These are phyloP conservation scores for Aspergillus wentii DNA, from an alignment of 495 filamentous ascomycete species.

Conservation along the genomic window DNA sequence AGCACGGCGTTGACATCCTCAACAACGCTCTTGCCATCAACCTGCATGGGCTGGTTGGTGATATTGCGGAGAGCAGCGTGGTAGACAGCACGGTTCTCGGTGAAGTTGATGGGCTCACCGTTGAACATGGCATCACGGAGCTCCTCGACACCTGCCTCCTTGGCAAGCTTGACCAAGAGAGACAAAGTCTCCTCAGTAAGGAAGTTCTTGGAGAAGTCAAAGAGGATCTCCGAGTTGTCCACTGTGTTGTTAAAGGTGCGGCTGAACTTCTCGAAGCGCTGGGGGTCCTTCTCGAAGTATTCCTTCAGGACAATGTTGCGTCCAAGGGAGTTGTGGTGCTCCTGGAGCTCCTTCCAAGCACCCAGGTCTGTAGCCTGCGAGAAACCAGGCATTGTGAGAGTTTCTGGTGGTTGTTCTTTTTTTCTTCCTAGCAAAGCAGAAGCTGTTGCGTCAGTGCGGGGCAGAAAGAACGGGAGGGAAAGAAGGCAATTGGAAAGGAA, in stretches of 20 bases:
- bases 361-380: slow-evolving; percentile 73
- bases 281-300: slow-evolving; percentile 80
- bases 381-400: slow-evolving; percentile 51
- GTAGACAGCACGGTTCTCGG: slow-evolving; percentile 93
- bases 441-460: slow-evolving; percentile 31
- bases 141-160: slow-evolving; percentile 85
- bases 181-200: slow-evolving; percentile 87
- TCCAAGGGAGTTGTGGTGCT: slow-evolving; percentile 78
- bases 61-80: slow-evolving; percentile 91
- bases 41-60: slow-evolving; percentile 78
- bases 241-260: slow-evolving; percentile 75
- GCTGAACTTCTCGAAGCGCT: slow-evolving; percentile 87
- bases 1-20: slow-evolving; percentile 89
- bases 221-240: slow-evolving; percentile 78
- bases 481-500: no score
- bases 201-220: slow-evolving; percentile 99
- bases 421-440: no score
- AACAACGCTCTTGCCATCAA: slow-evolving; percentile 93
- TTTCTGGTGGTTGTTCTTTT: no score
- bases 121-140: slow-evolving; percentile 96
- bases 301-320: slow-evolving; percentile 90
- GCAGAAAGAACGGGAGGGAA: slow-evolving; percentile 13
- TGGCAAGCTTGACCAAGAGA: slow-evolving; percentile 79
- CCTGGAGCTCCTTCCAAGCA: slow-evolving; percentile 83
- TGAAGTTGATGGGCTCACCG: slow-evolving; percentile 98